Base-by-base conservation (phyloP, 768 basidiomycete genomes). In the Clavaria fumosa region DNA sequence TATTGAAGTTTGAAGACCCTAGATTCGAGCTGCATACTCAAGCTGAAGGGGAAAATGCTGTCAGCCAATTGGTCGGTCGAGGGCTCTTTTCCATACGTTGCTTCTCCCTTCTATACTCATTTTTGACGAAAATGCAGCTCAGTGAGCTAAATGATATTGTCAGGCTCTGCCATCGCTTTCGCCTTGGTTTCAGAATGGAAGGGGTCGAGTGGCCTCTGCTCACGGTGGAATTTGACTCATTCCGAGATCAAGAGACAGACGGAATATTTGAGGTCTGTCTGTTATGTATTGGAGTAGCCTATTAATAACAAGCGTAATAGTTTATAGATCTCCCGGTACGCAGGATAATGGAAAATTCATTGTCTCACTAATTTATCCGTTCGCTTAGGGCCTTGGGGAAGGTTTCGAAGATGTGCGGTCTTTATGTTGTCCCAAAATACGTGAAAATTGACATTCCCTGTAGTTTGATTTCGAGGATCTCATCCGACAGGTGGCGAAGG, bases 91-190 rank as follows among this genome's bases (percentile, higher is more conserved):
- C 10, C 36, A 32, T 5, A 23, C 28, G 5, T n/a, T n/a, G n/a
- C n/a, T n/a, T n/a, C n/a, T n/a, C n/a, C n/a, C n/a, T n/a, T n/a
- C n/a, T 37, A 6, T 11, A 6, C 18, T 11, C 18, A 32, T 23
- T 37, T n/a, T 15, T 23, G 14, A 6, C 15, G 24, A 14, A 28
- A 28, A 27, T n/a, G 7, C 18, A 37, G 36, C 36, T 37, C 18
- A 17, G 23, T 12, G 6, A 37, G 18, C 24, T 37, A 6, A 37
- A 37, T 19, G 36, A 37, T 26, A 37, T 37, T n/a, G 36, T 37
- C 6, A 37, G 36, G 20, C 36, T 37, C 18, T 37, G 36, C 18
- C 36, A 37, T 28, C 22, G 36, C 36, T 37, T 37, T 27, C 5
- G n/a, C 23, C 36, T 37, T 5, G 36, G 36, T n/a, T 37, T 37